Evolutionary conservation across 495 filamentous ascomycete species (phyloP), one percentile per base, ranked within the genome.

Genomic region (Apodospora peruviana): DNA sequence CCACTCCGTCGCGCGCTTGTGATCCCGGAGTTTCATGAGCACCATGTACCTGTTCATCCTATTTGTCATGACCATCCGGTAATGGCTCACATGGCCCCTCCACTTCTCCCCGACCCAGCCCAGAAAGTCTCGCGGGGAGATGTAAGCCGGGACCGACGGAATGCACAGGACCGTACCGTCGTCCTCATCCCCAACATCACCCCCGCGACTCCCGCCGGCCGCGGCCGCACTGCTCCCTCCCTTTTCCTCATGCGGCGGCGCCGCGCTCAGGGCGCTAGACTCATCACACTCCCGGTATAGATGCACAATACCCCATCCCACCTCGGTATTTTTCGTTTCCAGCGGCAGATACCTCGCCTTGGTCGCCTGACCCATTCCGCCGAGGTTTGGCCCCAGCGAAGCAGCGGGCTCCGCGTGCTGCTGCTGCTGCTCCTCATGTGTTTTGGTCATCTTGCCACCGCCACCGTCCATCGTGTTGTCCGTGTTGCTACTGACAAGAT

Each of bases 21-120:
- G 76, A 55, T 83, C 83, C 40, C 89, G 73, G 64, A 97, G 96
- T 70, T 95, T 97, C 86, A 98, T 91, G 48, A 98, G 74, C 40
- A 96, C 93, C 82, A 98, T 87, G 70, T 97, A 98, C 60, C 91
- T 81, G 65, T 91, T 96, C 58, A 86, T 81, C 45, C 86, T 74
- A 42, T 84, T 85, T 3, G 93, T 97, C 73, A 88, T 82, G 41
- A 98, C 86, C 85, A 98, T 94, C 35, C 93, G 77, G 59, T 96
- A 95, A 71, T 98, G 94, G 57, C 87, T 95, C 51, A 97, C 88
- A 46, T 88, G 76, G 50, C 88, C 85, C 64, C 87, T 80, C 55
- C 90, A 95, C 60, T 84, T 83, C 66, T 96, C 88, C 1, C 93
- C 93, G 27, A 96, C 81, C 57, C 93, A 97, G 0, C 90, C 91